Percentiles rank a stretch among this genome's conserved stretches.
Conservation (phyloP, 441 rosid genomes). For the Gossypium gossypioides region DNA sequence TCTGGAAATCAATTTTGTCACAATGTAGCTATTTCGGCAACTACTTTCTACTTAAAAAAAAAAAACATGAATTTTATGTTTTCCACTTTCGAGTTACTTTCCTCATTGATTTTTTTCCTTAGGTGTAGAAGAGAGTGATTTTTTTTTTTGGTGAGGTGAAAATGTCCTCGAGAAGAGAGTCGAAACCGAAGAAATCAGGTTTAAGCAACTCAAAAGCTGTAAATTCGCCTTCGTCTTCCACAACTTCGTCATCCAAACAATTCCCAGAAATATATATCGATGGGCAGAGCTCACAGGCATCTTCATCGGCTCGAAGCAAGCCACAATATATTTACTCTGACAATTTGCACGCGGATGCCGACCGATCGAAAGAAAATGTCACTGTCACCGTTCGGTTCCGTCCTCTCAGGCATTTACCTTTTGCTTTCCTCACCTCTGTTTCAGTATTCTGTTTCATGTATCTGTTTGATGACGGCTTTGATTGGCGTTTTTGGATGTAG, state of each 20-base stretch:
- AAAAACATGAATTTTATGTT: no score
- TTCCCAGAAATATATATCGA: constrained; percentile 67
- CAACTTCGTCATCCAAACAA: constrained; percentile 81
- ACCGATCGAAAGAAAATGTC: constrained; percentile 80
- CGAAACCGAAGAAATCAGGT: constrained; percentile 49
- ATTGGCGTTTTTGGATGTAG: constrained; percentile 31
- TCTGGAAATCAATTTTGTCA: neutral
- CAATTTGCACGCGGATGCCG: constrained; percentile 27
- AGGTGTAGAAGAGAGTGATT: constrained; percentile 17
- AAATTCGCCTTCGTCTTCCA: constrained; percentile 77
- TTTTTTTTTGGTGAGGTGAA: constrained; percentile 11
- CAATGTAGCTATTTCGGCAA: neutral
- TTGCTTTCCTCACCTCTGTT: neutral
- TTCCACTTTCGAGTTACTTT: neutral
- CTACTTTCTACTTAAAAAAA: neutral
- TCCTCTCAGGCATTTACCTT: constrained; percentile 60
- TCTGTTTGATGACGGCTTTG: constrained; percentile 9
- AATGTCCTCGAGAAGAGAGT: constrained; percentile 69
- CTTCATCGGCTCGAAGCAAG: constrained; percentile 84
- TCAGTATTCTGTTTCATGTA: neutral
- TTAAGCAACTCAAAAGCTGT: constrained; percentile 40
- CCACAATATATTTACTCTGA: constrained; percentile 61
- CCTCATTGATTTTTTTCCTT: neutral
- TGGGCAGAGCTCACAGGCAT: constrained; percentile 89
- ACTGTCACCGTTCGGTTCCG: constrained; percentile 97